These are phyloP conservation scores for Neoboletus brunneissimus DNA, from an alignment of 768 basidiomycete species.

Conservation along the genomic window DNA sequence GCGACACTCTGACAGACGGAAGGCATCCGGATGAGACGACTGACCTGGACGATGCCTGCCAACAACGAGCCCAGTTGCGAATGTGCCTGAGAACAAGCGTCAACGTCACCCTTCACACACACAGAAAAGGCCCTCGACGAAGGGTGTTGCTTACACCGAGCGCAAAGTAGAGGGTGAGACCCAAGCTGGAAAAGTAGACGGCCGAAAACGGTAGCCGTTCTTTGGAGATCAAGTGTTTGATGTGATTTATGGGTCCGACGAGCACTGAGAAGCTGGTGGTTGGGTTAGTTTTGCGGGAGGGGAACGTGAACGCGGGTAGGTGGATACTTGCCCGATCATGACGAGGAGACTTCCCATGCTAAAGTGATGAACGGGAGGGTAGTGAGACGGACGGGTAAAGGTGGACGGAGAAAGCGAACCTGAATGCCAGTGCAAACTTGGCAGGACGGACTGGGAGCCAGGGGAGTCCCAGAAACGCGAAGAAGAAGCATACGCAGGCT, in stretches of 20 bases:
- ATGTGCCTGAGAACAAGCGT: slow-evolving; percentile 49
- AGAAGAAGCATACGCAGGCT: slow-evolving; percentile 89
- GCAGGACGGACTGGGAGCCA: slow-evolving; percentile 70
- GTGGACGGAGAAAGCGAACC: slow-evolving; percentile 35
- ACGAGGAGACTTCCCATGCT: slow-evolving; percentile 89
- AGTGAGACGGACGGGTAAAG: background rate
- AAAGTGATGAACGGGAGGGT: slow-evolving; percentile 1
- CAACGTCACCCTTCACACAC: background rate
- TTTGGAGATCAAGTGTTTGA: slow-evolving; percentile 81
- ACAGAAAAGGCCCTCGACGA: too few species aligned
- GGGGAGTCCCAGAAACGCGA: slow-evolving; percentile 80
- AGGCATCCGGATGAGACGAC: slow-evolving; percentile 6
- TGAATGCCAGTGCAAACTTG: slow-evolving; percentile 91
- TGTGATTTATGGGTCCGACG: slow-evolving; percentile 86
- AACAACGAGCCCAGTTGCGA: slow-evolving; percentile 87
- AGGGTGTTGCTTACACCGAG: slow-evolving; percentile 55
- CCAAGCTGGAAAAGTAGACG: slow-evolving; percentile 81
- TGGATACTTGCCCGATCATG: slow-evolving; percentile 79
- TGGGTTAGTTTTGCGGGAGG: too few species aligned
- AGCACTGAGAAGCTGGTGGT: slow-evolving; percentile 70
- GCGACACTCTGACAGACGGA: background rate
- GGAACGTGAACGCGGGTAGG: background rate
- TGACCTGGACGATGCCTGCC: slow-evolving; percentile 76
- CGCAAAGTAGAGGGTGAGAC: slow-evolving; percentile 87
- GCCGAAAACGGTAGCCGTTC: slow-evolving; percentile 83